phyloP scores from a whole-genome alignment of 2,329 filamentous ascomycete genomes.

The Sphaerulina populicola region DNA sequence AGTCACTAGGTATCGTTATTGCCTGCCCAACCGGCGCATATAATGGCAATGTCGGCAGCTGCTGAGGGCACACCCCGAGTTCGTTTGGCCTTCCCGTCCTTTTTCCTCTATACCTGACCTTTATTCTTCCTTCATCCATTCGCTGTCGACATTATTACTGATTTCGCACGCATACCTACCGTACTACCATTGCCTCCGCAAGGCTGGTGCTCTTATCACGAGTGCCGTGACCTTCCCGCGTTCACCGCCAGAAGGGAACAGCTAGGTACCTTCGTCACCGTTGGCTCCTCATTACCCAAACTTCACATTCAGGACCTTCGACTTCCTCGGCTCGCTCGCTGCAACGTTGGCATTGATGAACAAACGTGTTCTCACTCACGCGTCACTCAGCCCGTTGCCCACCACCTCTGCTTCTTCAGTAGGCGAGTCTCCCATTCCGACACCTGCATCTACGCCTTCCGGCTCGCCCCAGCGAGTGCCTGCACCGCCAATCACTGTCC shows the following conservation, averaged over 20 bases:
- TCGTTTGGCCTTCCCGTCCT: neutral
- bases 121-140: neutral
- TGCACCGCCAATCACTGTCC: conserved; percentile 13
- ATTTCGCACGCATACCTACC: neutral
- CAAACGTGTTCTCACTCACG: conserved; percentile 20
- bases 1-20: neutral
- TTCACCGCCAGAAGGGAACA: neutral
- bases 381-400: conserved; percentile 15
- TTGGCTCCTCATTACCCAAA: neutral
- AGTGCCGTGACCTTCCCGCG: conserved; percentile 1
- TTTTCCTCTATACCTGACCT: neutral
- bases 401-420: conserved; percentile 14
- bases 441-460: conserved; percentile 25
- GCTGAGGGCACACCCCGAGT: conserved; percentile 3
- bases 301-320: neutral
- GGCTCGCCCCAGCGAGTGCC: conserved; percentile 17
- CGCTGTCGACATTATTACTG: neutral
- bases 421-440: conserved; percentile 18
- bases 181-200: neutral
- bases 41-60: conserved; percentile 3
- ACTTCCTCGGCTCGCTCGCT: neutral
- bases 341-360: conserved; percentile 46
- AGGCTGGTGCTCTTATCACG: conserved; percentile 2
- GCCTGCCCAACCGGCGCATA: neutral
- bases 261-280: neutral